phyloP scores from a whole-genome alignment of 2,329 filamentous ascomycete genomes.

The Ustulina deusta region DNA sequence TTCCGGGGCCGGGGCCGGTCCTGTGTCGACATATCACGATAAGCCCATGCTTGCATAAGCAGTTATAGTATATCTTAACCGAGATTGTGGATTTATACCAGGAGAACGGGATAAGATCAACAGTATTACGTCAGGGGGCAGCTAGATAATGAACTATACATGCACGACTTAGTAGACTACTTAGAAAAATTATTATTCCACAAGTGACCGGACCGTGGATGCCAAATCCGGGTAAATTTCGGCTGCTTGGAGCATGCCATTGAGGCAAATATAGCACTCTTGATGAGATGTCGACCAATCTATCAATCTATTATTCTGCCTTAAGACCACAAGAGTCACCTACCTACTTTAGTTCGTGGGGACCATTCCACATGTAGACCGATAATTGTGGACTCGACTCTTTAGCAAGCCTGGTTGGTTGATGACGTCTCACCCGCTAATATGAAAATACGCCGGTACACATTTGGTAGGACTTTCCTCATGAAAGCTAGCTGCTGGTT shows the following conservation, averaged over 20 bases:
- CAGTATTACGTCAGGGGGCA: neutral
- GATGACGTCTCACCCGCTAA: neutral
- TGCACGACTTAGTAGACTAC: conserved; percentile 5
- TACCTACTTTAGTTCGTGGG: neutral
- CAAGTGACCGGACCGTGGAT: neutral
- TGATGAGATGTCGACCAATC: neutral
- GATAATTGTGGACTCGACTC: neutral
- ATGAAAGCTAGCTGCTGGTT: too few relatives aligned
- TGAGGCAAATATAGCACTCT: neutral
- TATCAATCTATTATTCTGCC: neutral
- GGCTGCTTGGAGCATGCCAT: neutral
- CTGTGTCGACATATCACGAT: conserved; percentile 25
- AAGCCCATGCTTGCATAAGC: conserved; percentile 16
- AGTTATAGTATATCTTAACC: too few relatives aligned
- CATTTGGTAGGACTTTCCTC: neutral
- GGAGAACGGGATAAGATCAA: neutral
- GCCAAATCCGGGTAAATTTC: neutral
- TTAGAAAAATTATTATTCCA: conserved; percentile 1
- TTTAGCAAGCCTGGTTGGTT: neutral
- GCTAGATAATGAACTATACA: neutral
- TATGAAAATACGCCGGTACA: neutral
- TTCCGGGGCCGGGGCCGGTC: conserved; percentile 17
- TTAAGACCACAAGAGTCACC: neutral
- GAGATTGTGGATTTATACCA: neutral
- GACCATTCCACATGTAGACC: neutral